Conservation (phyloP, 2,329 filamentous ascomycete genomes). For the Ceratocystis variospora region DNA sequence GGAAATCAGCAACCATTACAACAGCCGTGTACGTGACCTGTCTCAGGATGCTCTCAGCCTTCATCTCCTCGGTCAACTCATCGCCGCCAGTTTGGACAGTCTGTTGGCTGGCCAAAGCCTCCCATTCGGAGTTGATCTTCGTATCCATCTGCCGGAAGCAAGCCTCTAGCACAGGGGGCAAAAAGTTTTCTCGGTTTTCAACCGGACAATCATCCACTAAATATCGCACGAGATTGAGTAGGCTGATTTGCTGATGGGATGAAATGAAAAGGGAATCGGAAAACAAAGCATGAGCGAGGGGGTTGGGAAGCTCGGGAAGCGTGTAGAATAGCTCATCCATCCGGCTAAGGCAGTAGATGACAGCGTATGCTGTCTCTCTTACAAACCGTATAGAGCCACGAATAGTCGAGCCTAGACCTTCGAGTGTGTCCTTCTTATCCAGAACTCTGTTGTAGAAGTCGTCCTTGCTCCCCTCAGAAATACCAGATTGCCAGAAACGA, state of each 20-base stretch:
- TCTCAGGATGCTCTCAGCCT: constrained; percentile 84
- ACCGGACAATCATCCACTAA: constrained; percentile 86
- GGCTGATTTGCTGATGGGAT: constrained; percentile 84
- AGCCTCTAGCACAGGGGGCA: constrained; percentile 68
- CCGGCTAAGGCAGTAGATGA: constrained; percentile 84
- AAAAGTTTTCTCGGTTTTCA: constrained; percentile 59
- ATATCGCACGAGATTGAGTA: constrained; percentile 76
- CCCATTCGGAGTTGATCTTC: constrained; percentile 83
- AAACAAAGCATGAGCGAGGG: constrained; percentile 73
- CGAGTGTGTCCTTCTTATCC: constrained; percentile 75
- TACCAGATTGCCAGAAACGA: constrained; percentile 95
- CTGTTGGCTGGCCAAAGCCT: constrained; percentile 53
- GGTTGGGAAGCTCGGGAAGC: constrained; percentile 67
- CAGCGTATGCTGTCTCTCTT: constrained; percentile 84
- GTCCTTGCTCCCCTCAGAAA: constrained; percentile 87
- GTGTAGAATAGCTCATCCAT: constrained; percentile 83
- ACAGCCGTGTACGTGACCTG: constrained; percentile 88
- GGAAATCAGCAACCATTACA: constrained; percentile 75
- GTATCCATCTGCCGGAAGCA: constrained; percentile 76
- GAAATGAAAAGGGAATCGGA: constrained; percentile 70
- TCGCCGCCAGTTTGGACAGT: constrained; percentile 53
- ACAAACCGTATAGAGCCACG: constrained; percentile 79
- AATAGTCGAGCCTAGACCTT: constrained; percentile 88
- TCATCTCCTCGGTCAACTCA: constrained; percentile 90
- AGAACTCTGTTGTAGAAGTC: constrained; percentile 90